Evolutionary conservation across 192 early-diverging fungal species (phyloP).

Genomic region (Backusella mclennaniae): DNA sequence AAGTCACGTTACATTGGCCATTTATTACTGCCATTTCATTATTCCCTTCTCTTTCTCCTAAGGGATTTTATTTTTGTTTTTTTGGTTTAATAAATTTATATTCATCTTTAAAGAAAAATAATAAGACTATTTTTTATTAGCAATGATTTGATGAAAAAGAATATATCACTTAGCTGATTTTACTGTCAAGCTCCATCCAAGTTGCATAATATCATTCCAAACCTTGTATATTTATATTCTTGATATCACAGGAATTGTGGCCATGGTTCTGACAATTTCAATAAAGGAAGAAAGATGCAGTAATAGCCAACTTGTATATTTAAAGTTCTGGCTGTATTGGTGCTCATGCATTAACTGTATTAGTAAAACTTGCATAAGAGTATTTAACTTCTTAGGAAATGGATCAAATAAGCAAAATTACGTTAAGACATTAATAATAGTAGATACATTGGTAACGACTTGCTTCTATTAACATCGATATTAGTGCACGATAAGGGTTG

Average conservation of each 20-base stretch:
- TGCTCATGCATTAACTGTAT: not conserved
- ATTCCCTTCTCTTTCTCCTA: not conserved
- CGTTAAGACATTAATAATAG: too few relatives aligned
- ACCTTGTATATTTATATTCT: too few relatives aligned
- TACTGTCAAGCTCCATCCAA: not conserved
- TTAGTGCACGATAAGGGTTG: not conserved
- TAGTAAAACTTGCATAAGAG: not conserved
- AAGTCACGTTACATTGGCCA: not conserved
- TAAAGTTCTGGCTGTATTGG: not conserved
- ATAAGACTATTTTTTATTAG: not conserved
- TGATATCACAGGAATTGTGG: not conserved
- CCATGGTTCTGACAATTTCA: not conserved
- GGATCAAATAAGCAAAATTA: too few relatives aligned
- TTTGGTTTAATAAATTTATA: not conserved
- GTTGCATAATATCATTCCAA: not conserved
- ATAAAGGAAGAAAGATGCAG: not conserved
- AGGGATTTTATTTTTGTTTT: not conserved
- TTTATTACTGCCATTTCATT: not conserved
- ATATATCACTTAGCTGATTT: not conserved
- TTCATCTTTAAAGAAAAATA: not conserved
- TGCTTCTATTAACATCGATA: too few relatives aligned
- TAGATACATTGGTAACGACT: too few relatives aligned
- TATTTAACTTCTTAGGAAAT: not conserved
- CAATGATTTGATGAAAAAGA: not conserved
- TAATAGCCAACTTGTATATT: not conserved